Base-by-base conservation (phyloP, 2,329 filamentous ascomycete species). In the Setomelanomma holmii region DNA sequence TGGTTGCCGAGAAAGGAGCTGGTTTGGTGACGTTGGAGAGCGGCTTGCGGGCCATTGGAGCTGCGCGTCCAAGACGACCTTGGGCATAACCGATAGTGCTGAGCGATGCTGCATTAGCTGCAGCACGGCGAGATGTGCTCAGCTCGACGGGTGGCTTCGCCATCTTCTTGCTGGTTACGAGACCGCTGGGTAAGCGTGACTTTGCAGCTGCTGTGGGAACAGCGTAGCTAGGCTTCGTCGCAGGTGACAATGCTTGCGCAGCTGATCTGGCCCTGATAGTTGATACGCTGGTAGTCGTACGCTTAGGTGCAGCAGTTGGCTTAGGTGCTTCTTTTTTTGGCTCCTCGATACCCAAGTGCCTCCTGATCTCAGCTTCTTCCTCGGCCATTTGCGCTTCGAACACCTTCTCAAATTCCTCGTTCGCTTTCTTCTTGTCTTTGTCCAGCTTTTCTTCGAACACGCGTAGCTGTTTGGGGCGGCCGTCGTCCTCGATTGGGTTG, bases 21-120 rank as follows among this genome's bases (percentile, higher is more conserved):
- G 66, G 66, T 49, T 66, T 72, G 34, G 67, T 71, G 41, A 74
- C 58, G 52, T 72, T 74, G 33, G 72, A 71, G 22, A 75, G 67
- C 5, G 73, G 73, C 40, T 73, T 72, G 44, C 73, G 72, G 20
- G 66, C 46, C 35, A 65, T 56, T 40, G 63, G 55, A 16, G 78
- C 79, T 2, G 80, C 76, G 17, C 80, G 80, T 2, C 81, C 77
- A 10, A 78, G 77, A 27, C 90, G 85, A 27, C 93, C 92, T 72
- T 89, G 91, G 49, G 85, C 90, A 71, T 96, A 96, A 14, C 93
- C 93, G 36, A 96, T 82, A 0, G 92, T 96, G 49, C 86, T 93
- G 57, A 87, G 86, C 1, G 92, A 96, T 5, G 86, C 86, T 5
- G 84, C 84, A 19, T 84, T 82, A 1, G 89, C 87, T 10, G 83